Percentiles rank a stretch among this genome's conserved stretches.
These are phyloP conservation scores for Pseudogymnoascus sp. DNA, from an alignment of 2,329 filamentous ascomycete species.

Conservation along the genomic window DNA sequence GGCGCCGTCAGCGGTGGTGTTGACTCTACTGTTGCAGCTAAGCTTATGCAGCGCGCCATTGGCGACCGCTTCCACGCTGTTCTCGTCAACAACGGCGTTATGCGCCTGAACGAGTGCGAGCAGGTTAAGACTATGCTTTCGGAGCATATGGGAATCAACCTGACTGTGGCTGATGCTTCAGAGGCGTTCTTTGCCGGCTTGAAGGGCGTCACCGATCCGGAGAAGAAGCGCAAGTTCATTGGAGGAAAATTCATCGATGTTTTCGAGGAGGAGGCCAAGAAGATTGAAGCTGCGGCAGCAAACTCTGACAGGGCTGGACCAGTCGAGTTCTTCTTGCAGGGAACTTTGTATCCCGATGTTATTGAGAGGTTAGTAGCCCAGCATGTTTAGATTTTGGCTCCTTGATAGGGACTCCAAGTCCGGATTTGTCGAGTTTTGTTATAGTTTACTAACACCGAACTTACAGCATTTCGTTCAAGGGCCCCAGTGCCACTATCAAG, in stretches of 20 bases:
- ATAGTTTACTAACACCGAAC: conserved; percentile 23
- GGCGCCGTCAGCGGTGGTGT: conserved; percentile 77
- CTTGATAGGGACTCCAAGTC: conserved; percentile 39
- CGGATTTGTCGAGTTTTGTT: conserved; percentile 35
- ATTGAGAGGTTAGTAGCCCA: conserved; percentile 35
- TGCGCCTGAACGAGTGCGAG: conserved; percentile 78
- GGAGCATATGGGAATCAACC: conserved; percentile 77
- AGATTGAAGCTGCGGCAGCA: conserved; percentile 64
- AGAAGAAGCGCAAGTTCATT: conserved; percentile 87
- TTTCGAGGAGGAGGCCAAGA: conserved; percentile 71
- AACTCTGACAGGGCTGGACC: conserved; percentile 61
- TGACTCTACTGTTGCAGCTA: conserved; percentile 80
- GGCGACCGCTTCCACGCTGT: conserved; percentile 73
- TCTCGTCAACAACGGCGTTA: conserved; percentile 75
- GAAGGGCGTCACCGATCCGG: conserved; percentile 69
- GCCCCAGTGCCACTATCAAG: conserved; percentile 64
- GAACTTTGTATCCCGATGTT: conserved; percentile 58
- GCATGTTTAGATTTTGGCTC: conserved; percentile 24
- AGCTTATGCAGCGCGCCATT: conserved; percentile 81
- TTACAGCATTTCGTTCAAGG: conserved; percentile 58
- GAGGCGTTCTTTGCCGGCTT: conserved; percentile 71
- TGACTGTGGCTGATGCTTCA: conserved; percentile 76
- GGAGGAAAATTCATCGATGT: conserved; percentile 71
- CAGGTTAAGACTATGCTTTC: conserved; percentile 73
- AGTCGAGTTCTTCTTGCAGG: conserved; percentile 82